Conservation (phyloP, 2,329 filamentous ascomycete genomes). For the Fusarium brevicatenulatum region DNA sequence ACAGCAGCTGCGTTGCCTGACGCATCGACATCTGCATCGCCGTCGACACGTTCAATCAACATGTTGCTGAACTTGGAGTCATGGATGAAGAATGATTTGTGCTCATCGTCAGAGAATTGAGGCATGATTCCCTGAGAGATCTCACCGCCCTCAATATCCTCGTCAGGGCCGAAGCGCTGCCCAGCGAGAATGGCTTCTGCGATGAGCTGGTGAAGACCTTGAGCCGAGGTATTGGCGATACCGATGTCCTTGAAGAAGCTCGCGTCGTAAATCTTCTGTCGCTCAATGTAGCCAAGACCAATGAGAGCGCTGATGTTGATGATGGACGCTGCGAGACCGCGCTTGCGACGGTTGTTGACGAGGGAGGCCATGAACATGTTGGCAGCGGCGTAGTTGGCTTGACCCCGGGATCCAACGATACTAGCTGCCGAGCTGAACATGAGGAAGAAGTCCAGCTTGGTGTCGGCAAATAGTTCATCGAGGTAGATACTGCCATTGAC, state of each 20-base stretch:
- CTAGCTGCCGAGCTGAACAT: slow-evolving; percentile 52
- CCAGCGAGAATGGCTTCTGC: slow-evolving; percentile 37
- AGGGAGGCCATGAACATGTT: slow-evolving; percentile 52
- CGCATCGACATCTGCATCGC: background rate
- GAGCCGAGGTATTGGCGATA: slow-evolving; percentile 40
- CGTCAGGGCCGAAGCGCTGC: background rate
- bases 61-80: slow-evolving; percentile 14
- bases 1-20: background rate
- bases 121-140: slow-evolving; percentile 11
- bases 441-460: slow-evolving; percentile 54
- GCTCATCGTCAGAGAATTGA: background rate
- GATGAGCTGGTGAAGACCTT: slow-evolving; percentile 44
- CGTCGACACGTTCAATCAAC: background rate
- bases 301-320: slow-evolving; percentile 50
- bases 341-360: slow-evolving; percentile 37
- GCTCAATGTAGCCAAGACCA: slow-evolving; percentile 6
- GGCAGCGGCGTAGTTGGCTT: slow-evolving; percentile 52
- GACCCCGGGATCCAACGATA: slow-evolving; percentile 51
- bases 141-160: background rate
- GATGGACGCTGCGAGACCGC: slow-evolving; percentile 50
- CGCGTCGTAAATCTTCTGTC: slow-evolving; percentile 1
- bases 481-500: slow-evolving; percentile 49
- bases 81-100: slow-evolving; percentile 14
- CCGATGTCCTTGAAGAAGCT: slow-evolving; percentile 11
- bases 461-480: slow-evolving; percentile 46